phyloP scores from a whole-genome alignment of 331 rosid genomes.

The Saraca asoca region DNA sequence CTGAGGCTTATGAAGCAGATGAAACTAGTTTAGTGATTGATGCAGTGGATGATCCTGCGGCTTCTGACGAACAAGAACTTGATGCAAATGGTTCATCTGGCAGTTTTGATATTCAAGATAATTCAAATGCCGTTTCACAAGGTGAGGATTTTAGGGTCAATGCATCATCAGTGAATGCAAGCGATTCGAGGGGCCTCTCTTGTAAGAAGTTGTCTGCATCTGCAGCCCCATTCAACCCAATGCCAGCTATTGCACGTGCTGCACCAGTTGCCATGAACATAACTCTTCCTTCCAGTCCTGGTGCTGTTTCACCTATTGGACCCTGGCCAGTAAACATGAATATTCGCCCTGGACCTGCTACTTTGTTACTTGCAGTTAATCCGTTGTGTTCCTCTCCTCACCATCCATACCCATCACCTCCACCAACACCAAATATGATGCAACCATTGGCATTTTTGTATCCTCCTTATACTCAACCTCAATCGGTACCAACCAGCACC shows the following conservation, averaged over 20 bases:
- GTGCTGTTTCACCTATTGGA: constrained; percentile 58
- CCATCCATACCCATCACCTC: constrained; percentile 87
- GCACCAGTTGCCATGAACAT: constrained; percentile 72
- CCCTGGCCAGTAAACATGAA: constrained; percentile 94
- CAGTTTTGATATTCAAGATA: constrained; percentile 49
- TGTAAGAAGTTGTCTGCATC: constrained; percentile 87
- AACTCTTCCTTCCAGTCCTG: constrained; percentile 66
- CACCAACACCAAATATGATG: constrained; percentile 91
- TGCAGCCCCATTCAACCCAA: constrained; percentile 95
- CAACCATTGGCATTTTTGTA: constrained; percentile 82
- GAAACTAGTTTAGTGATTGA: constrained; percentile 42
- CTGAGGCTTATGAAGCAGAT: constrained; percentile 51
- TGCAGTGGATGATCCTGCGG: constrained; percentile 38
- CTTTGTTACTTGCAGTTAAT: constrained; percentile 56
- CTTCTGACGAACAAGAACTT: constrained; percentile 45
- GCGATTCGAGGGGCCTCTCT: constrained; percentile 44
- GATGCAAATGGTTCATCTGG: constrained; percentile 48
- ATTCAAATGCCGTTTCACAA: constrained; percentile 42
- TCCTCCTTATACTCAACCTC: constrained; percentile 82
- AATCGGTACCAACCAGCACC: constrained; percentile 67
- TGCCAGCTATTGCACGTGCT: constrained; percentile 64
- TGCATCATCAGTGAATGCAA: constrained; percentile 40
- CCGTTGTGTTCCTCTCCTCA: constrained; percentile 91
- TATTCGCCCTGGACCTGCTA: constrained; percentile 69
- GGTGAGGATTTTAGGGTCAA: constrained; percentile 56